Conservation (phyloP, 305 asterid species). For the Fraxinus dipetala region DNA sequence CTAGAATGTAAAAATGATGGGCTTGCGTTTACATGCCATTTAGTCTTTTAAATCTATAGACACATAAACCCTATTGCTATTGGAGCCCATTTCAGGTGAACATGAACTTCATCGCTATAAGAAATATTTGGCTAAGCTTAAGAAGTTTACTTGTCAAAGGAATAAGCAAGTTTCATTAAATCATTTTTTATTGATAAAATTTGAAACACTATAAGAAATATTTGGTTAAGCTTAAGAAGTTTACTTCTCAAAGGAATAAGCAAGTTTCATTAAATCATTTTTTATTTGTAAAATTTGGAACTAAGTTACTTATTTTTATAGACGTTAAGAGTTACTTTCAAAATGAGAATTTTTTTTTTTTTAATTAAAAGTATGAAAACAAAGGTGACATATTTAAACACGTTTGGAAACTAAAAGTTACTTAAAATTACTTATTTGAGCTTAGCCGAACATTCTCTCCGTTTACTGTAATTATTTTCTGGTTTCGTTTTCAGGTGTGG, state of each 20-base stretch:
- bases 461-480: conserved; percentile 11
- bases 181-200: background rate
- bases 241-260: background rate
- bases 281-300: background rate
- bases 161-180: background rate
- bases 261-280: background rate
- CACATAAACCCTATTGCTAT: background rate
- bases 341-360: background rate
- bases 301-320: background rate
- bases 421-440: background rate
- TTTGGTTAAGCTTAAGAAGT: background rate
- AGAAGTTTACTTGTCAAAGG: background rate
- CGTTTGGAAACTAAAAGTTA: background rate
- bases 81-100: conserved; percentile 13
- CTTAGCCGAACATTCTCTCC: background rate
- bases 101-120: background rate
- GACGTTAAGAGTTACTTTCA: background rate
- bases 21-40: background rate
- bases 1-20: conserved; percentile 6
- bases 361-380: background rate
- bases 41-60: background rate
- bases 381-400: background rate
- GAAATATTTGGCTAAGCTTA: background rate
- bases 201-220: background rate
- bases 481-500: conserved; percentile 55